A percentile compares a stretch with the other conserved stretches of the same genome.
phyloP scores from a whole-genome alignment of 2,329 filamentous ascomycete species.

The Hymenoscyphus scutula region DNA sequence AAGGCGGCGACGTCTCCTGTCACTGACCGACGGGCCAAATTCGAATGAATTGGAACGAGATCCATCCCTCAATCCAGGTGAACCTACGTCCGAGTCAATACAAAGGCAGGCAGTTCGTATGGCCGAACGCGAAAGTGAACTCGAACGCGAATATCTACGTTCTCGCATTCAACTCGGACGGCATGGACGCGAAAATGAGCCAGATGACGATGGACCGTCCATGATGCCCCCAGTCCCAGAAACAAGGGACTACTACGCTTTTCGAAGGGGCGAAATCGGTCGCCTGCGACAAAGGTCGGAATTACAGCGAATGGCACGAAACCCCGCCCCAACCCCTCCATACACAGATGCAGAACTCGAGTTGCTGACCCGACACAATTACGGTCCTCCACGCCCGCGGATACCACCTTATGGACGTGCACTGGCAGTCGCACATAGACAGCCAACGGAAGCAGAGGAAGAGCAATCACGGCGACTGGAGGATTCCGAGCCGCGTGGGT shows the following conservation, averaged over 20 bases:
- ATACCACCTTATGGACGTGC: constrained; percentile 24
- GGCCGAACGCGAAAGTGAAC: constrained; percentile 24
- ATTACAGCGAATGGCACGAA: constrained; percentile 25
- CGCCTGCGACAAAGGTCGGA: constrained; percentile 24
- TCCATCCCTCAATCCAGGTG: constrained; percentile 12
- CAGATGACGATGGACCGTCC: constrained; percentile 26
- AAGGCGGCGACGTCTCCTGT: constrained; percentile 27
- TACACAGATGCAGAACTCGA: constrained; percentile 26
- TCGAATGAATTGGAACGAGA: constrained; percentile 19
- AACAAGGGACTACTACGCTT: constrained; percentile 28
- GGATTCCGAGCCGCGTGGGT: neutral
- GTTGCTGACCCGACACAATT: constrained; percentile 18
- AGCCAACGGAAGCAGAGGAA: constrained; percentile 7
- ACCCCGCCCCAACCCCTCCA: constrained; percentile 27
- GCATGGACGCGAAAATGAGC: constrained; percentile 4
- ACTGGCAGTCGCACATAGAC: constrained; percentile 20
- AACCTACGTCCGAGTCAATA: constrained; percentile 12
- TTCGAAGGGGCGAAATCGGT: constrained; percentile 25
- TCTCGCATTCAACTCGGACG: constrained; percentile 1
- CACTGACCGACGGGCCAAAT: constrained; percentile 21
- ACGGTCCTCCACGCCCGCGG: constrained; percentile 17
- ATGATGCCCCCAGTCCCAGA: constrained; percentile 35
- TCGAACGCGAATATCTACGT: constrained; percentile 7
- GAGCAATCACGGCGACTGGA: constrained; percentile 4
- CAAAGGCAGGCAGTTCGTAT: constrained; percentile 19